These are phyloP conservation scores for Trichoderma guizhouense DNA, from an alignment of 2,329 filamentous ascomycete genomes.

Conservation along the genomic window DNA sequence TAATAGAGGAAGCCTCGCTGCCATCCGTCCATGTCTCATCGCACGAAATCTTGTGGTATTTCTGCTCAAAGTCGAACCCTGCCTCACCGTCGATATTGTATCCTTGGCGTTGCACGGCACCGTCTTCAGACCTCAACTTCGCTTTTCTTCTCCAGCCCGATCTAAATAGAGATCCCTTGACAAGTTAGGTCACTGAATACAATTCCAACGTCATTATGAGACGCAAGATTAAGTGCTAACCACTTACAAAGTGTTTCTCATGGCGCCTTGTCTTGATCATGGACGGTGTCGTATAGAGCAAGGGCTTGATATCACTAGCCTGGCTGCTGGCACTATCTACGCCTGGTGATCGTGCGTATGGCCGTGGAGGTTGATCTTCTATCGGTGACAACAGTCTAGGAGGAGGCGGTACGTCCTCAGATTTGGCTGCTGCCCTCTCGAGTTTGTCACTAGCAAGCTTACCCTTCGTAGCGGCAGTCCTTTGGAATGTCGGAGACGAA, in stretches of 20 bases:
- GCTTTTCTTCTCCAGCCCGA: background rate
- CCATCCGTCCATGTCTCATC: background rate
- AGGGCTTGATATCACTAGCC: background rate
- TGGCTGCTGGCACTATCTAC: background rate
- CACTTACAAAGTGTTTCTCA: background rate
- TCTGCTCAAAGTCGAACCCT: constrained; percentile 3
- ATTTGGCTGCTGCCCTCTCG: background rate
- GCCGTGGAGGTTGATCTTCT: background rate
- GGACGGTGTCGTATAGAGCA: background rate
- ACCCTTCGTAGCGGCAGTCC: background rate
- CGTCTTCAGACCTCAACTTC: background rate
- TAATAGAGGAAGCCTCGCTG: background rate
- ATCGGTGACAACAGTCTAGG: background rate
- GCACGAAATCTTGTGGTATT: background rate
- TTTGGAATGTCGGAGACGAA: background rate
- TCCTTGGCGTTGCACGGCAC: background rate
- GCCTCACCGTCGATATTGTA: constrained; percentile 27
- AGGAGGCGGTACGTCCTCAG: background rate
- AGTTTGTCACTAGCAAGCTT: background rate
- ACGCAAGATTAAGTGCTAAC: background rate
- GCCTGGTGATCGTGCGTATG: background rate
- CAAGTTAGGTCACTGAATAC: background rate
- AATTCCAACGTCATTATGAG: background rate
- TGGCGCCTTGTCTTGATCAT: background rate
- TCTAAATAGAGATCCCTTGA: background rate